Evolutionary conservation across 305 asterid genomes (phyloP).

Genomic region (Fraxinus latifolia): DNA sequence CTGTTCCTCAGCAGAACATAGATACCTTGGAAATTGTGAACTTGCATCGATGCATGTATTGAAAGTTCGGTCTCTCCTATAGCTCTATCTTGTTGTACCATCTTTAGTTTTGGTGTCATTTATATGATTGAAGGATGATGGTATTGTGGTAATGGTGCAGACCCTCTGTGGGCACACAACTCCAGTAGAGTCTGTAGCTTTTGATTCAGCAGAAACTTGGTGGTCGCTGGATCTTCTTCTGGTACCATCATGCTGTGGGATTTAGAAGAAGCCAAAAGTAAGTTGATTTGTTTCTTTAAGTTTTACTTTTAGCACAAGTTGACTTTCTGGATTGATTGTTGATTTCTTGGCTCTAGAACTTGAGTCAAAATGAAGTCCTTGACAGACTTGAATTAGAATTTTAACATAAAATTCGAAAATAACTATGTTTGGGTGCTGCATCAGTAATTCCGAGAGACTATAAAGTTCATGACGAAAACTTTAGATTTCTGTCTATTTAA

Average conservation of each 20-base stretch:
- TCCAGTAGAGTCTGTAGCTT: constrained; percentile 90
- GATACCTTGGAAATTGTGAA: constrained; percentile 11
- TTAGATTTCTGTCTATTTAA: not conserved
- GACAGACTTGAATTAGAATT: not conserved
- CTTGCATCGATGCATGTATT: constrained; percentile 13
- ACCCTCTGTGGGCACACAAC: constrained; percentile 83
- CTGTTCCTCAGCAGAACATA: not conserved
- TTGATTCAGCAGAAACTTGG: constrained; percentile 84
- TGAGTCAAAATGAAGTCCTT: not conserved
- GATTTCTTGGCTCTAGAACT: not conserved
- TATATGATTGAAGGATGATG: constrained; percentile 24
- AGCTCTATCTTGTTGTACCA: not conserved
- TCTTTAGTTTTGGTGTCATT: constrained; percentile 13
- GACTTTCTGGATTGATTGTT: not conserved
- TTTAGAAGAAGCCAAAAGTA: constrained; percentile 87
- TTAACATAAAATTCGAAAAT: not conserved
- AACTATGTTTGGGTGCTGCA: constrained; percentile 9
- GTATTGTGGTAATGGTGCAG: constrained; percentile 43
- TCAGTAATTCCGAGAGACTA: not conserved
- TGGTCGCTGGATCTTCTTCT: constrained; percentile 91
- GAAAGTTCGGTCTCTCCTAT: constrained; percentile 4
- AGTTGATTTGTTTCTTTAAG: constrained; percentile 30
- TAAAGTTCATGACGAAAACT: not conserved
- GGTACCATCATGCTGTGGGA: constrained; percentile 97
- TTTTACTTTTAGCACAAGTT: not conserved